These are phyloP conservation scores for Fusarium pilosicola DNA, from an alignment of 2,329 filamentous ascomycete genomes.

Conservation along the genomic window DNA sequence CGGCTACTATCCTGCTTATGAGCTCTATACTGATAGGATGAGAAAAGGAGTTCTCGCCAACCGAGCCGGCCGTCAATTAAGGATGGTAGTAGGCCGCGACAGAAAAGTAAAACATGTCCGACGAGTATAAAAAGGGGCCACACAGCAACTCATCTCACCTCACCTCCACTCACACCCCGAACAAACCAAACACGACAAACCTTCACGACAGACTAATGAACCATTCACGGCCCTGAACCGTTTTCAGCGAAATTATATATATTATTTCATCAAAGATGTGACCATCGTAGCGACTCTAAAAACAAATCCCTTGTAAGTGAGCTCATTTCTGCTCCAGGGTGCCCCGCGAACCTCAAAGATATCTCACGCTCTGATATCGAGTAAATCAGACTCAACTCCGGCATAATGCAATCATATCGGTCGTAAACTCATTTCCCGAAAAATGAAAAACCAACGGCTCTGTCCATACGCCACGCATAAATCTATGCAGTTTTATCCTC, in stretches of 20 bases:
- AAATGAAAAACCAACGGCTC: background rate
- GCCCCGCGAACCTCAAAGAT: constrained; percentile 26
- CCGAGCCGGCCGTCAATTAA: constrained; percentile 65
- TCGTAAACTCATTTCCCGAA: constrained; percentile 33
- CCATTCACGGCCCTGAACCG: constrained; percentile 27
- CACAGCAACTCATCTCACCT: background rate
- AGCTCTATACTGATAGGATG: constrained; percentile 71
- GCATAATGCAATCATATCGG: constrained; percentile 43
- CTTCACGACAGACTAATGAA: constrained; percentile 35
- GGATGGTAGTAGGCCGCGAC: constrained; percentile 69
- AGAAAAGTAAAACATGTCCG: constrained; percentile 67
- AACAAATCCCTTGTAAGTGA: constrained; percentile 18
- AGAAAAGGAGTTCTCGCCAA: constrained; percentile 65
- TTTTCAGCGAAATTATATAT: constrained; percentile 18
- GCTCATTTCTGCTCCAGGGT: constrained; percentile 18
- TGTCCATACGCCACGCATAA: background rate
- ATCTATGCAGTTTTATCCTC: constrained; percentile 49
- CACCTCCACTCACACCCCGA: background rate
- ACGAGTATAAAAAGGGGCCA: constrained; percentile 51
- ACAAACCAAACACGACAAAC: constrained; percentile 4
- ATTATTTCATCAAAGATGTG: constrained; percentile 15
- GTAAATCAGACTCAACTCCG: constrained; percentile 39
- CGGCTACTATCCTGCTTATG: constrained; percentile 76
- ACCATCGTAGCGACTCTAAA: constrained; percentile 27
- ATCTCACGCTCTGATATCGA: constrained; percentile 25